Conservation (phyloP, 345 rosid species). For the Linum usitatissimum region DNA sequence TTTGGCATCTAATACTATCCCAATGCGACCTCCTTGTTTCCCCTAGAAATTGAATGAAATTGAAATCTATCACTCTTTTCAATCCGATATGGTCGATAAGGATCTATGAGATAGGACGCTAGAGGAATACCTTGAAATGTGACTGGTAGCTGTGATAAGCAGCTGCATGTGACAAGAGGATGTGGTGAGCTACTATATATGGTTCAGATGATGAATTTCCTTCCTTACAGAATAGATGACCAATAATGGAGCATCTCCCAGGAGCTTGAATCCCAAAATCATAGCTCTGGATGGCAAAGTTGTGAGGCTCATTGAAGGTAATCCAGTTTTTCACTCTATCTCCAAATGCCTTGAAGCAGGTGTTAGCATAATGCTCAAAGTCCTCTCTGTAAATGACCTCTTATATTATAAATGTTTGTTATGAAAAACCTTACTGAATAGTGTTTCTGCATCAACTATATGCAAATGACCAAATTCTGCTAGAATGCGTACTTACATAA, state of each 20-base stretch:
- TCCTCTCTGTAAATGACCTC: slow-evolving; percentile 39
- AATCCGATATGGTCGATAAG: background rate
- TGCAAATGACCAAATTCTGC: background rate
- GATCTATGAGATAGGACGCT: background rate
- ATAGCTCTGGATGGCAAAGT: slow-evolving; percentile 74
- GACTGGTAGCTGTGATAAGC: slow-evolving; percentile 51
- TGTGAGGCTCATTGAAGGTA: slow-evolving; percentile 90
- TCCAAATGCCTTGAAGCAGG: slow-evolving; percentile 76
- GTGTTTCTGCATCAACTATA: too few relatives aligned
- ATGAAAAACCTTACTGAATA: slow-evolving; percentile 4
- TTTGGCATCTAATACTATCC: slow-evolving; percentile 71
- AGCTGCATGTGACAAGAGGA: slow-evolving; percentile 75
- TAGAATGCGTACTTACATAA: slow-evolving; percentile 44
- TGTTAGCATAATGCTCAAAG: slow-evolving; percentile 60
- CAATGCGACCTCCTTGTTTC: slow-evolving; percentile 59
- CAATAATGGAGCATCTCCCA: slow-evolving; percentile 81
- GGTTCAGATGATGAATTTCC: slow-evolving; percentile 80
- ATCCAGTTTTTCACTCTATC: slow-evolving; percentile 86
- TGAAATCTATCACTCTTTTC: background rate
- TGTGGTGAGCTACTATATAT: slow-evolving; percentile 73
- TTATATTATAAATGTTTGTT: background rate
- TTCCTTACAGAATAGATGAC: slow-evolving; percentile 49
- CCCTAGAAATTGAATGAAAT: slow-evolving; percentile 25
- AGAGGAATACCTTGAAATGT: slow-evolving; percentile 47
- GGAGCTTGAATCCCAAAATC: slow-evolving; percentile 93